phyloP scores from a whole-genome alignment of 2,329 filamentous ascomycete species.

The Proliferodiscus dingleyae region DNA sequence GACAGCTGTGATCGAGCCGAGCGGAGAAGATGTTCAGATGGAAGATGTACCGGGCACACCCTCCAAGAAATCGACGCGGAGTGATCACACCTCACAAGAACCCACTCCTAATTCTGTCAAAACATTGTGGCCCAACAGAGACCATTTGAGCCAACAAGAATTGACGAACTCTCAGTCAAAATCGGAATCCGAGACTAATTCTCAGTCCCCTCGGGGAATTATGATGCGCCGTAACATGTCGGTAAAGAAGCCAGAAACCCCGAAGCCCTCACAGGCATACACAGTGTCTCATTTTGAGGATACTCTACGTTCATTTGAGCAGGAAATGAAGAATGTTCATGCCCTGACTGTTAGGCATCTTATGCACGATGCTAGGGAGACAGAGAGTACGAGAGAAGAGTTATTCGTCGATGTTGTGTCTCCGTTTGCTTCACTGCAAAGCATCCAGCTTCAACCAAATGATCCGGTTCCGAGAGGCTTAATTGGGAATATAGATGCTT shows the following conservation, averaged over 20 bases:
- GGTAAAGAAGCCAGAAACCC: background rate
- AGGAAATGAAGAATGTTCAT: conserved; percentile 16
- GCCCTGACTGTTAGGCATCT: conserved; percentile 13
- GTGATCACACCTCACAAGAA: background rate
- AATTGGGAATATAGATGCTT: conserved; percentile 5
- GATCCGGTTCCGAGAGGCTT: conserved; percentile 5
- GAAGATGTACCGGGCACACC: background rate
- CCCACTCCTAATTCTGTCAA: background rate
- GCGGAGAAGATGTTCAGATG: background rate
- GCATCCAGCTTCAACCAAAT: conserved; percentile 4
- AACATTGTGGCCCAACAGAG: background rate
- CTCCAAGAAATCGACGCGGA: background rate
- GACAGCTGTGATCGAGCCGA: background rate
- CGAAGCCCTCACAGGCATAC: background rate
- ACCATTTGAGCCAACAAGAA: background rate
- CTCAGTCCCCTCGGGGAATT: background rate
- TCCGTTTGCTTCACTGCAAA: conserved; percentile 19
- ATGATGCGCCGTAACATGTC: background rate
- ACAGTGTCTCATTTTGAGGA: conserved; percentile 3
- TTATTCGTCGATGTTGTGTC: conserved; percentile 14
- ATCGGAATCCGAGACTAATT: background rate
- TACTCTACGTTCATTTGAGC: conserved; percentile 7
- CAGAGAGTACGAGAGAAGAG: background rate
- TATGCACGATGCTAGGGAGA: conserved; percentile 13
- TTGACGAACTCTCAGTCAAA: background rate